These are phyloP conservation scores for Diplosphaera chodatii DNA, from an alignment of 139 green algal species.

Conservation along the genomic window DNA sequence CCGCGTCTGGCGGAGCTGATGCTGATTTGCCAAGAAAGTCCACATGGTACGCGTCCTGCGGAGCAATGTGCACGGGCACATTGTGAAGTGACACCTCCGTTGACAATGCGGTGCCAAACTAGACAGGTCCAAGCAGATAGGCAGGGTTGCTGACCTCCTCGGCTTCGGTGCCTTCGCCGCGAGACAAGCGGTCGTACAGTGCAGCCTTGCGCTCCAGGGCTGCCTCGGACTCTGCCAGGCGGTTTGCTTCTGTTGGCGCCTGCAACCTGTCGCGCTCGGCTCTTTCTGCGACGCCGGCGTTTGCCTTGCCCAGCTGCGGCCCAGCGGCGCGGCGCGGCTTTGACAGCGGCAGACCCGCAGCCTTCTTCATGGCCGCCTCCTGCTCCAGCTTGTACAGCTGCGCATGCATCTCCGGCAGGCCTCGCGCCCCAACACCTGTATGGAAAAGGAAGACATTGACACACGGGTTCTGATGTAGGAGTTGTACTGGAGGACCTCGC, in stretches of 20 bases:
- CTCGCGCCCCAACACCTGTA: neutral
- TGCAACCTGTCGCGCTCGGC: neutral
- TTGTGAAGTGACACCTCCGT: too few species aligned
- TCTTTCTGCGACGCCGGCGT: neutral
- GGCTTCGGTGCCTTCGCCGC: neutral
- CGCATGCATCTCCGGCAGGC: neutral
- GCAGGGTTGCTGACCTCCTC: neutral
- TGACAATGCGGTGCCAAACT: too few species aligned
- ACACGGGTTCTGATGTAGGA: too few species aligned
- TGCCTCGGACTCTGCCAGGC: neutral
- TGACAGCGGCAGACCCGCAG: neutral
- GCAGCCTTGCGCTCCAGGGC: neutral
- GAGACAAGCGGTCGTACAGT: neutral
- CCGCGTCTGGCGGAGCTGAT: neutral
- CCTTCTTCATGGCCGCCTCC: neutral
- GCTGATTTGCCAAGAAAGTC: neutral
- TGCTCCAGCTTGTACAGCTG: neutral
- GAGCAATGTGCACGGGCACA: too few species aligned
- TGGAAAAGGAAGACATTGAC: too few species aligned
- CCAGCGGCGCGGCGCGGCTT: neutral
- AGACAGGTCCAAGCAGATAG: too few species aligned
- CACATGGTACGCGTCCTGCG: neutral
- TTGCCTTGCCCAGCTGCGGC: neutral
- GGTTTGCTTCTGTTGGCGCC: neutral
- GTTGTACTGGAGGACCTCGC: too few species aligned